Conservation (phyloP, 352 stramenopile species). For the Thalassiosira sp. region DNA sequence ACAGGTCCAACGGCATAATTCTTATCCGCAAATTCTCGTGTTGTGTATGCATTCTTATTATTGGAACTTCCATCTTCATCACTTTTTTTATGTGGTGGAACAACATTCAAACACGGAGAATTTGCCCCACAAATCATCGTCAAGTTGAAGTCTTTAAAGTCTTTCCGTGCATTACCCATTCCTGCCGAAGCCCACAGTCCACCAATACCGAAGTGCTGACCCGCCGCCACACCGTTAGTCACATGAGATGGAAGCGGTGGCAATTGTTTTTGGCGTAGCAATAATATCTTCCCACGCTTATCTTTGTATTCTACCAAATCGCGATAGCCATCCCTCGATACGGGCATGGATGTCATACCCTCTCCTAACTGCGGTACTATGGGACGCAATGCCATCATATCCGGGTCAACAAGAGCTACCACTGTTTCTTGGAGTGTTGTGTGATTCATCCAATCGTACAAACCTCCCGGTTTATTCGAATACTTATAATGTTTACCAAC, state of each 20-base stretch:
- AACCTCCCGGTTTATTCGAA: conserved; percentile 68
- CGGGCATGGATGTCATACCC: conserved; percentile 8
- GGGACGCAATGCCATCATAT: conserved; percentile 62
- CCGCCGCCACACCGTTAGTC: conserved; percentile 37
- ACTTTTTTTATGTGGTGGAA: background rate
- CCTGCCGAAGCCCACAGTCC: conserved; percentile 45
- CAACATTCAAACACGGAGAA: conserved; percentile 48
- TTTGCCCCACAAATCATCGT: conserved; percentile 33
- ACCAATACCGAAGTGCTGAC: conserved; percentile 68
- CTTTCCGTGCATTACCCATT: conserved; percentile 38
- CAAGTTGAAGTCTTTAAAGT: conserved; percentile 50
- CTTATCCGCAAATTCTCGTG: conserved; percentile 43
- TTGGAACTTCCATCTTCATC: too few relatives aligned
- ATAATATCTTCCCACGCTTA: conserved; percentile 11
- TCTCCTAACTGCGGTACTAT: conserved; percentile 39
- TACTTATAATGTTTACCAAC: conserved; percentile 59
- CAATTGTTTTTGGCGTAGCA: conserved; percentile 26
- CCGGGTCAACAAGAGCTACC: conserved; percentile 64
- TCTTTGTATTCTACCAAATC: conserved; percentile 36
- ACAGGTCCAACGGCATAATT: conserved; percentile 61
- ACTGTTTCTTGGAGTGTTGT: conserved; percentile 33
- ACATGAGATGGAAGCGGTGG: conserved; percentile 31
- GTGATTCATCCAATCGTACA: conserved; percentile 52
- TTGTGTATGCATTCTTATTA: conserved; percentile 19
- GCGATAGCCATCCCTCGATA: background rate